Evolutionary conservation across 2,329 filamentous ascomycete species (phyloP).

Genomic region (Trichoderma lentiforme): DNA sequence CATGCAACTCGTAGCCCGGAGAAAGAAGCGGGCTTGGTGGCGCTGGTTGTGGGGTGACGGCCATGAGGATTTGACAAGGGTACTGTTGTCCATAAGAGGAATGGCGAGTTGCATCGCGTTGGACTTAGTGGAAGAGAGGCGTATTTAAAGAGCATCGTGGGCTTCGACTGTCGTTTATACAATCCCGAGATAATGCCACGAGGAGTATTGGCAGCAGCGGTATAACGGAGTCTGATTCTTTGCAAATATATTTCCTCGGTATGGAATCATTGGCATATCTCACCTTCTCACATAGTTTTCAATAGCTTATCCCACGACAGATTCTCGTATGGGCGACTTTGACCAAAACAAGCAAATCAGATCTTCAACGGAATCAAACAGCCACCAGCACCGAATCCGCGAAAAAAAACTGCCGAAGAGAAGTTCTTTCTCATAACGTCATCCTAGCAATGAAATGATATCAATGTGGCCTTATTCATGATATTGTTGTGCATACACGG

Average conservation of each 20-base stretch:
- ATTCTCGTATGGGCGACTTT: neutral
- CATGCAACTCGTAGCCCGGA: neutral
- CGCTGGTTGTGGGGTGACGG: neutral
- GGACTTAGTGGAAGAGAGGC: neutral
- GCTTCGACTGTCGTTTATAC: neutral
- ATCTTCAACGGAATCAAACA: neutral
- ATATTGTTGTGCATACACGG: neutral
- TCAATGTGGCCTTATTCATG: neutral
- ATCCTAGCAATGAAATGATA: neutral
- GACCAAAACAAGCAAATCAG: neutral
- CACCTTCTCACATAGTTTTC: neutral
- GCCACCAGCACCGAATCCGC: neutral
- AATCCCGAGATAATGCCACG: neutral
- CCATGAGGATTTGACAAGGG: neutral
- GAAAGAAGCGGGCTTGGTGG: neutral
- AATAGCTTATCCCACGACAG: neutral
- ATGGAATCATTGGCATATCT: neutral
- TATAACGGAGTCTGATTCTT: neutral
- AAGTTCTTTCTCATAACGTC: neutral
- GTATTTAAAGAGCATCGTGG: neutral
- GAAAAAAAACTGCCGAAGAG: neutral
- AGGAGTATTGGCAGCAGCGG: neutral
- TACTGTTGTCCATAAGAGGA: slow-evolving; percentile 3
- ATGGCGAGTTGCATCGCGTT: neutral
- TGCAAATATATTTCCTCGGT: neutral